Conservation (phyloP, 140 eudicot genomes). For the Oenanthe javanica region DNA sequence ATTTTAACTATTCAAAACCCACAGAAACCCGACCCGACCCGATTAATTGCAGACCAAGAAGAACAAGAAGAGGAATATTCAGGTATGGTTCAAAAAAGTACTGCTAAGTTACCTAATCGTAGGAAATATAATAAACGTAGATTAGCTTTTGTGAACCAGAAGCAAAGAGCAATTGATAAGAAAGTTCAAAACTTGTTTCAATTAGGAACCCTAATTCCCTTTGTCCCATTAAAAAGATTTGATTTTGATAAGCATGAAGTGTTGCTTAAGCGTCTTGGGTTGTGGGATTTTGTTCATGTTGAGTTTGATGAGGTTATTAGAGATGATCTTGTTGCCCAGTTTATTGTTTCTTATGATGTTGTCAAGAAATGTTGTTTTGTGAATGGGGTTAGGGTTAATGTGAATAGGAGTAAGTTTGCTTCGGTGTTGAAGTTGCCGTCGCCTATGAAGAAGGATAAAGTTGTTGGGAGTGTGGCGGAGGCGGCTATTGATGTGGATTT, state of each 20-base stretch:
- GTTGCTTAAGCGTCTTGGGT: conserved; percentile 38
- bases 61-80: conserved; percentile 24
- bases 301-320: conserved; percentile 41
- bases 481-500: conserved; percentile 22
- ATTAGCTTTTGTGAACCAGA: conserved; percentile 18
- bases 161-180: conserved; percentile 25
- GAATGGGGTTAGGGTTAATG: conserved; percentile 27
- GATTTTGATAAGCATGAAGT: conserved; percentile 37
- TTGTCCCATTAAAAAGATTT: conserved; percentile 34
- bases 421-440: conserved; percentile 38
- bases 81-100: conserved; percentile 25
- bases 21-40: conserved; percentile 2
- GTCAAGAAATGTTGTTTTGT: conserved; percentile 38
- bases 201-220: conserved; percentile 35
- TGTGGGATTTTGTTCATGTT: conserved; percentile 57
- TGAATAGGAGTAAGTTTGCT: conserved; percentile 48
- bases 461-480: conserved; percentile 23
- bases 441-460: conserved; percentile 40
- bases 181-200: conserved; percentile 27
- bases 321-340: conserved; percentile 52
- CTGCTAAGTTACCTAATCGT: conserved; percentile 8
- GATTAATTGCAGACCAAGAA: not conserved
- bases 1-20: conserved; percentile 9
- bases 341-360: conserved; percentile 46
- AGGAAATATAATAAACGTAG: conserved; percentile 20